These are phyloP conservation scores for Xylaria sp. DNA, from an alignment of 2,329 filamentous ascomycete species.

Conservation along the genomic window DNA sequence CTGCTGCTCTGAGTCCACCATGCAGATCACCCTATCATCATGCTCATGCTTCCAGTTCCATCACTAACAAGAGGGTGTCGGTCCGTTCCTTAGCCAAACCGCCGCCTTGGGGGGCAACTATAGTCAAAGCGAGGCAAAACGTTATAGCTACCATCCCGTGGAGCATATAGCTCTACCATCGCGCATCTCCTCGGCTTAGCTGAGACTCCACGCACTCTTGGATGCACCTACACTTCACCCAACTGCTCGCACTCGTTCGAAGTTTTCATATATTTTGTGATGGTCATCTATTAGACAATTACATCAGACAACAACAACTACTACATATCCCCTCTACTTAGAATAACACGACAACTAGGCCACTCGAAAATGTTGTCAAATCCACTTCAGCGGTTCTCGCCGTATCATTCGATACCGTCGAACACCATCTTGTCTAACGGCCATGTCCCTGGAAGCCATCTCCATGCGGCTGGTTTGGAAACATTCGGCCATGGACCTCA, in stretches of 20 bases:
- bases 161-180: slow-evolving; percentile 50
- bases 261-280: slow-evolving; percentile 46
- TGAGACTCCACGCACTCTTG: slow-evolving; percentile 41
- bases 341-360: slow-evolving; percentile 37
- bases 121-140: slow-evolving; percentile 51
- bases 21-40: slow-evolving; percentile 54
- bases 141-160: slow-evolving; percentile 50
- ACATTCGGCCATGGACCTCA: slow-evolving; percentile 76
- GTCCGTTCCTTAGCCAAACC: slow-evolving; percentile 54
- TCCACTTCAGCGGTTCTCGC: slow-evolving; percentile 70
- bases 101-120: slow-evolving; percentile 49
- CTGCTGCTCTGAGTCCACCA: slow-evolving; percentile 53
- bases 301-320: slow-evolving; percentile 14
- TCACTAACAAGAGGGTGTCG: slow-evolving; percentile 53
- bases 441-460: slow-evolving; percentile 63
- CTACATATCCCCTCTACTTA: slow-evolving; percentile 20
- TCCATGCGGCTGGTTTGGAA: slow-evolving; percentile 69
- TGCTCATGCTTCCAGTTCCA: slow-evolving; percentile 54
- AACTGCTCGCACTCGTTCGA: slow-evolving; percentile 58
- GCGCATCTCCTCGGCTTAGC: slow-evolving; percentile 46
- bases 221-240: slow-evolving; percentile 55
- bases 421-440: slow-evolving; percentile 66
- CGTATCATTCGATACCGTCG: slow-evolving; percentile 68
- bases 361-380: slow-evolving; percentile 69
- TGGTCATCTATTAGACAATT: slow-evolving; percentile 39